Evolutionary conservation across 495 filamentous ascomycete genomes (phyloP).

Genomic region (Penicillium angulare): DNA sequence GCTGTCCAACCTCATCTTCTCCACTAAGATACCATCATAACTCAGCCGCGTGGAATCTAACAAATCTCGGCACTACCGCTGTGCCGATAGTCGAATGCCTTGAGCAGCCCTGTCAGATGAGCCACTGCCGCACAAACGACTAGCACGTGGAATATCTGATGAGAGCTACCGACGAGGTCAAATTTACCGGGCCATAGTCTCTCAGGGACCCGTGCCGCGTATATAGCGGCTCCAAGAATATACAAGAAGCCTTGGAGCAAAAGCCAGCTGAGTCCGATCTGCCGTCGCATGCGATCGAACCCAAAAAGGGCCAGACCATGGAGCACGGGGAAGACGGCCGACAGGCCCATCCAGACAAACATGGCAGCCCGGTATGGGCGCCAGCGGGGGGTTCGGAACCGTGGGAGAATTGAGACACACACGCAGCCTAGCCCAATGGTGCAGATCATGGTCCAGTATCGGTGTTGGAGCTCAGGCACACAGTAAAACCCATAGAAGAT

Average conservation of each 20-base stretch:
- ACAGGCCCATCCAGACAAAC: constrained; percentile 88
- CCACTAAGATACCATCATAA: constrained; percentile 6
- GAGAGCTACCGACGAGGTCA: constrained; percentile 60
- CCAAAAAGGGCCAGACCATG: constrained; percentile 70
- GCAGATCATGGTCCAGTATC: constrained; percentile 80
- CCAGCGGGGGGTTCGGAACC: constrained; percentile 78
- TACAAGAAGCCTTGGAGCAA: constrained; percentile 77
- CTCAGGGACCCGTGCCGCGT: constrained; percentile 63
- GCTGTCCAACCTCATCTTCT: constrained; percentile 23
- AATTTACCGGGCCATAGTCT: constrained; percentile 51
- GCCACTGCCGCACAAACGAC: constrained; percentile 58
- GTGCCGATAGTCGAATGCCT: constrained; percentile 57
- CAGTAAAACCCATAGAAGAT: constrained; percentile 86
- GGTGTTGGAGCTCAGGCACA: constrained; percentile 54
- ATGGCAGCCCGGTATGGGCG: constrained; percentile 84
- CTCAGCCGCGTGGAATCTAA: constrained; percentile 31
- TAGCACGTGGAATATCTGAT: constrained; percentile 66
- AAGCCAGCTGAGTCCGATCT: constrained; percentile 85
- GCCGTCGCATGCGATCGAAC: constrained; percentile 52
- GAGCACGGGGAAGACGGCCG: constrained; percentile 74
- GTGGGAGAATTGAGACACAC: constrained; percentile 69
- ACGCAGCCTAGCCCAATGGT: constrained; percentile 72
- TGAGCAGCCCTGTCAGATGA: constrained; percentile 57
- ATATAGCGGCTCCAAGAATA: constrained; percentile 79
- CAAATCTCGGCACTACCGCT: constrained; percentile 43